These are phyloP conservation scores for Jatropha curcas DNA, from an alignment of 345 rosid species.

Conservation along the genomic window DNA sequence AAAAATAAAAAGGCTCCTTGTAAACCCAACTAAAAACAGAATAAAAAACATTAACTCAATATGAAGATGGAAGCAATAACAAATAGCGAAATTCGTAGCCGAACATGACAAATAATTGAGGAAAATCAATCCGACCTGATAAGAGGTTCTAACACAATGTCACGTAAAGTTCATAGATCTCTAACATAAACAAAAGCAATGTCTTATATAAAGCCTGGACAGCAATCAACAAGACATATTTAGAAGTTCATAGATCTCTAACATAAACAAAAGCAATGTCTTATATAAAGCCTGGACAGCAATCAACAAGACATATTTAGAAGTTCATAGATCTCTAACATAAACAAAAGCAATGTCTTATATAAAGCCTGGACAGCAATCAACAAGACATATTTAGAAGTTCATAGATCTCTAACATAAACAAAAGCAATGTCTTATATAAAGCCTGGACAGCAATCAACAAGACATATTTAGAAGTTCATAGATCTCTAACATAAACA, in stretches of 20 bases:
- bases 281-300: neutral
- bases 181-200: too few relatives aligned
- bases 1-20: slow-evolving; percentile 5
- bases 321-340: too few relatives aligned
- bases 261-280: neutral
- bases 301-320: too few relatives aligned
- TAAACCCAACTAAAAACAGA: neutral
- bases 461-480: too few relatives aligned
- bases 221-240: neutral
- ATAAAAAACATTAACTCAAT: neutral
- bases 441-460: neutral
- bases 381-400: neutral
- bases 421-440: too few relatives aligned
- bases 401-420: too few relatives aligned
- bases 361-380: neutral
- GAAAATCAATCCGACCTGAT: slow-evolving; percentile 81
- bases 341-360: slow-evolving; percentile 51
- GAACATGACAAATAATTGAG: slow-evolving; percentile 87
- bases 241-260: neutral
- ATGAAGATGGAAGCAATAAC: slow-evolving; percentile 40
- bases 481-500: too few relatives aligned
- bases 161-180: too few relatives aligned
- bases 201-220: neutral
- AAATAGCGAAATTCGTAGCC: slow-evolving; percentile 74
- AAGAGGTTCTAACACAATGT: slow-evolving; percentile 80